Percentiles rank a stretch among this genome's conserved stretches.
phyloP scores from a whole-genome alignment of 108 stramenopile species.

The Parietichytrium sp. region DNA sequence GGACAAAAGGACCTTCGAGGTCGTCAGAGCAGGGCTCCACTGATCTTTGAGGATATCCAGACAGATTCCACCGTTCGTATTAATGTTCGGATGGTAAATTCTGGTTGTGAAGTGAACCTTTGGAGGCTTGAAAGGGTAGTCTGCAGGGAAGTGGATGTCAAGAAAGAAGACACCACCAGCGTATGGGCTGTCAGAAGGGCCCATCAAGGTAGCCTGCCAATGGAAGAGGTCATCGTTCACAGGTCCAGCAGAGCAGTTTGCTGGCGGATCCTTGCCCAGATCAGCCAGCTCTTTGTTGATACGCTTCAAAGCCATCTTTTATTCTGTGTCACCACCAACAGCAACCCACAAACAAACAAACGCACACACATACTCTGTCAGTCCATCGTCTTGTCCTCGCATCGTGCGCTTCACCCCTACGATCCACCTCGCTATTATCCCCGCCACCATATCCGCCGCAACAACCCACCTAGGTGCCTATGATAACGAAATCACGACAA shows the following conservation, averaged over 20 bases:
- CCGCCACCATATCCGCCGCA: too few species aligned
- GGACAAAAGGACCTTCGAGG: constrained; percentile 94
- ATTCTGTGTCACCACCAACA: too few species aligned
- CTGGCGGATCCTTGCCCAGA: constrained; percentile 95
- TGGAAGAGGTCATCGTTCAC: constrained; percentile 95
- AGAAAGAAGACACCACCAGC: constrained; percentile 94
- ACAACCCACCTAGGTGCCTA: too few species aligned
- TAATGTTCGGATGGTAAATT: constrained; percentile 98
- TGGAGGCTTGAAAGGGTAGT: constrained; percentile 95
- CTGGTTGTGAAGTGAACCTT: constrained; percentile 94
- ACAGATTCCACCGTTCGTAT: constrained; percentile 96
- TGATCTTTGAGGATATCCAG: constrained; percentile 99
- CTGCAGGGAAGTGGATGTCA: constrained; percentile 93
- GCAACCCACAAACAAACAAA: too few species aligned
- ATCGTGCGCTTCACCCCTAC: too few species aligned
- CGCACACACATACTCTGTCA: too few species aligned
- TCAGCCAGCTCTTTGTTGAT: constrained; percentile 90
- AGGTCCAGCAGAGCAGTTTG: constrained; percentile 99
- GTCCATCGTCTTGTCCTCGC: too few species aligned
- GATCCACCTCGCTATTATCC: too few species aligned
- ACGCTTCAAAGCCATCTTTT: constrained; percentile 44
- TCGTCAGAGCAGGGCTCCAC: constrained; percentile 98
- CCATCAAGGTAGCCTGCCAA: constrained; percentile 98
- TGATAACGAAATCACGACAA: too few species aligned
- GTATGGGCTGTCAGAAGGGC: constrained; percentile 94